Conservation (phyloP, 257 asterid species). For the Fraxinus cuspidata region DNA sequence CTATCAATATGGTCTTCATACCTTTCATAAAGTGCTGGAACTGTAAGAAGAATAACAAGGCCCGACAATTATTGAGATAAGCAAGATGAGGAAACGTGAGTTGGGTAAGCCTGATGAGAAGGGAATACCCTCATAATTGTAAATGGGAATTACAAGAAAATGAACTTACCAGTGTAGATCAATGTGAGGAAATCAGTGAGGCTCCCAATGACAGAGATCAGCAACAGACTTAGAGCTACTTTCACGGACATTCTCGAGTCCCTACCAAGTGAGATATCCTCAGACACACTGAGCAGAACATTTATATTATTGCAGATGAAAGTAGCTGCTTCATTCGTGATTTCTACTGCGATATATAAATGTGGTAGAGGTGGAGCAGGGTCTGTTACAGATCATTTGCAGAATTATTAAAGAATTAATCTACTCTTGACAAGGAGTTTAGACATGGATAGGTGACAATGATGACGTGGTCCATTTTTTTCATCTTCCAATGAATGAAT, state of each 20-base stretch:
- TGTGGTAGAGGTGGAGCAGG: slow-evolving; percentile 84
- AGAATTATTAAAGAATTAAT: background rate
- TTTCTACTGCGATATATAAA: slow-evolving; percentile 70
- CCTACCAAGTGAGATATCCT: slow-evolving; percentile 69
- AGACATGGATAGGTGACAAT: too few species aligned
- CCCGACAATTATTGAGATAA: slow-evolving; percentile 44
- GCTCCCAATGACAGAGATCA: slow-evolving; percentile 52
- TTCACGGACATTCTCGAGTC: slow-evolving; percentile 62
- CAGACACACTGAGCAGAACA: slow-evolving; percentile 45
- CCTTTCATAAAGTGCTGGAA: slow-evolving; percentile 76
- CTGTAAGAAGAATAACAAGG: slow-evolving; percentile 54
- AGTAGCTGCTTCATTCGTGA: slow-evolving; percentile 37
- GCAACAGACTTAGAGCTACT: slow-evolving; percentile 48
- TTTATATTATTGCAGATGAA: slow-evolving; percentile 49
- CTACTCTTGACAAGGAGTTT: too few species aligned
- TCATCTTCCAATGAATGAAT: too few species aligned
- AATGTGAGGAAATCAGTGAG: slow-evolving; percentile 57
- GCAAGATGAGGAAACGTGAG: background rate
- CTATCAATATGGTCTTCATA: slow-evolving; percentile 52
- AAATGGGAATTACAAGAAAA: background rate
- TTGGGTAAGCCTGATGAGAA: background rate
- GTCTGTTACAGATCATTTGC: slow-evolving; percentile 50
- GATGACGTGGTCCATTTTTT: too few species aligned
- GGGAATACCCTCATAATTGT: background rate
- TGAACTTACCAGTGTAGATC: slow-evolving; percentile 57